A percentile compares a stretch with the other conserved stretches of the same genome.
Evolutionary conservation across 352 stramenopile genomes (phyloP).

Genomic region (Sclerospora graminicola): DNA sequence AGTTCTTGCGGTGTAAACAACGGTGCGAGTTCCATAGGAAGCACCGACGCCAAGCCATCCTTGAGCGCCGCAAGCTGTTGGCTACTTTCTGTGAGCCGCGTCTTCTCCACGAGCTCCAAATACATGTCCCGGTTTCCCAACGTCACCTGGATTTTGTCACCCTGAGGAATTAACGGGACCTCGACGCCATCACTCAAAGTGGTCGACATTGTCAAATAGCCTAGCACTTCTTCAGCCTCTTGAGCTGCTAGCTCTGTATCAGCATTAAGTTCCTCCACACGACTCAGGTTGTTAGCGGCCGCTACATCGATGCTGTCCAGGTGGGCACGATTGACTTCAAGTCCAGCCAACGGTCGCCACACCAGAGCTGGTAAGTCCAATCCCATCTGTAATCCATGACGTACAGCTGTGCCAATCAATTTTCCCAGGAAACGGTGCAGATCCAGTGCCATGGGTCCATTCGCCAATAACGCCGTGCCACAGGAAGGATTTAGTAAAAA

Average conservation of each 20-base stretch:
- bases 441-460: slow-evolving; percentile 87
- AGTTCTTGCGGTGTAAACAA: slow-evolving; percentile 95
- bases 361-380: slow-evolving; percentile 82
- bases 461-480: slow-evolving; percentile 68
- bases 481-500: slow-evolving; percentile 85
- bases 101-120: slow-evolving; percentile 57
- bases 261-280: slow-evolving; percentile 44
- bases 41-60: slow-evolving; percentile 87
- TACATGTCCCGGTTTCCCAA: slow-evolving; percentile 48
- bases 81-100: slow-evolving; percentile 64
- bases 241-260: slow-evolving; percentile 14
- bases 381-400: slow-evolving; percentile 93
- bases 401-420: slow-evolving; percentile 91
- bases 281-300: slow-evolving; percentile 49
- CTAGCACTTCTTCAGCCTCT: slow-evolving; percentile 40
- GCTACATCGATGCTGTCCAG: slow-evolving; percentile 77
- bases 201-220: slow-evolving; percentile 68
- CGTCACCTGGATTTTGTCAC: slow-evolving; percentile 62
- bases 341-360: slow-evolving; percentile 74
- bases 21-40: slow-evolving; percentile 93
- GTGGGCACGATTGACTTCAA: slow-evolving; percentile 66
- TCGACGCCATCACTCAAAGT: slow-evolving; percentile 75
- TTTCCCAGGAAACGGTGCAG: slow-evolving; percentile 93
- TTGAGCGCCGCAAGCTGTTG: slow-evolving; percentile 70
- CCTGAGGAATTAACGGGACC: slow-evolving; percentile 49